These are phyloP conservation scores for Ophiocordyceps sinensis DNA, from an alignment of 2,329 filamentous ascomycete genomes.

Conservation along the genomic window DNA sequence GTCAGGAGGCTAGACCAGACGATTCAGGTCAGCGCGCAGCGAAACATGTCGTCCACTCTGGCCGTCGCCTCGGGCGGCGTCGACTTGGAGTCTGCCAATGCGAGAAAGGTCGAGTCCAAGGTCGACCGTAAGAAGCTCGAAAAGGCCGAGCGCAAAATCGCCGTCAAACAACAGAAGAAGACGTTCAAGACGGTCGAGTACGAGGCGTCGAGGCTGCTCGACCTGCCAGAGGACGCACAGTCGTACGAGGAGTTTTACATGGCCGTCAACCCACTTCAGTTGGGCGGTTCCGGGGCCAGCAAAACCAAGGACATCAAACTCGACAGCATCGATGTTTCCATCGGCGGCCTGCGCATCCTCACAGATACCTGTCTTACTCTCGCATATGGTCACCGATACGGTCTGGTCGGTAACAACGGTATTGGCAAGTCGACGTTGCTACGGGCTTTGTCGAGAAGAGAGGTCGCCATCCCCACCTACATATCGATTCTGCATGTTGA, in stretches of 20 bases:
- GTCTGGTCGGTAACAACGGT: constrained; percentile 98
- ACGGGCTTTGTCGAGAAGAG: constrained; percentile 79
- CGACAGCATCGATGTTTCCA: constrained; percentile 88
- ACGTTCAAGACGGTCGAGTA: constrained; percentile 97
- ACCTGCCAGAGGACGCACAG: constrained; percentile 67
- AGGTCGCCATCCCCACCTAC: constrained; percentile 86
- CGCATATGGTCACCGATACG: constrained; percentile 85
- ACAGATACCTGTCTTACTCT: constrained; percentile 83
- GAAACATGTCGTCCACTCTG: constrained; percentile 91
- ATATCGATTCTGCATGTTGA: constrained; percentile 99
- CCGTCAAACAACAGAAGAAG: constrained; percentile 97
- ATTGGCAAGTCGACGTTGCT: constrained; percentile 95
- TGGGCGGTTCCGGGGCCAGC: constrained; percentile 54
- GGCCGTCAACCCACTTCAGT: constrained; percentile 91
- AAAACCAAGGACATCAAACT: constrained; percentile 99
- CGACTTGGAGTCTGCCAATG: constrained; percentile 86
- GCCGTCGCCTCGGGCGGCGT: constrained; percentile 73
- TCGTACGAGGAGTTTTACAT: constrained; percentile 99
- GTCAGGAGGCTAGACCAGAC: constrained; percentile 84
- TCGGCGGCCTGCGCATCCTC: constrained; percentile 76
- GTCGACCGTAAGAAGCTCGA: constrained; percentile 98
- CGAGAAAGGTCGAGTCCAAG: constrained; percentile 88
- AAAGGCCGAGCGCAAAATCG: constrained; percentile 95
- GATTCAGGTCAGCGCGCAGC: constrained; percentile 83
- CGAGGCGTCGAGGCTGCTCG: constrained; percentile 80